phyloP scores from a whole-genome alignment of 495 filamentous ascomycete species.

The Apiosordaria backusii region DNA sequence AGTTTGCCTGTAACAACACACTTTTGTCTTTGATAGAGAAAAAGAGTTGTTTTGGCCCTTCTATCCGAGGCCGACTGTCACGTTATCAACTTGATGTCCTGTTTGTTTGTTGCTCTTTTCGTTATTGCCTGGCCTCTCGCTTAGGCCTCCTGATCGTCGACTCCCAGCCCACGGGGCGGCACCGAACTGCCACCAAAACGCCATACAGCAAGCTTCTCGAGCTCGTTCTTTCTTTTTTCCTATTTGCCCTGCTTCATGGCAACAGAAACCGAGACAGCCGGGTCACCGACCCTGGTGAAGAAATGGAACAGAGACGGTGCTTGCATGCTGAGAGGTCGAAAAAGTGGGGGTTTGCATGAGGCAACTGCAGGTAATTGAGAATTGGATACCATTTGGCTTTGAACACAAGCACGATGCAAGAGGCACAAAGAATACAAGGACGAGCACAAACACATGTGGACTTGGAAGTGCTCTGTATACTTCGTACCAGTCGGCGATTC shows the following conservation, averaged over 20 bases:
- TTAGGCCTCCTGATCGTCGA: not conserved
- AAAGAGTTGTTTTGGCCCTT: not conserved
- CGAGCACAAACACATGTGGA: not conserved
- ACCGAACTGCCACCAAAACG: not conserved
- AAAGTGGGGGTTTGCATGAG: conserved; percentile 25
- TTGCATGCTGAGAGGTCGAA: conserved; percentile 15
- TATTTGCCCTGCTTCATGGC: conserved; percentile 12
- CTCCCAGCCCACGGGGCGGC: not conserved
- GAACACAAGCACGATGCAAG: conserved; percentile 6
- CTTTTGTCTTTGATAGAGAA: not conserved
- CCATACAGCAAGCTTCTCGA: conserved; percentile 12
- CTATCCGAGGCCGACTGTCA: not conserved
- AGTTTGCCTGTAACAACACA: too few relatives aligned
- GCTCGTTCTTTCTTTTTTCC: conserved; percentile 18
- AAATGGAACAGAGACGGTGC: conserved; percentile 11
- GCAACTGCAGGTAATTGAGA: conserved; percentile 31
- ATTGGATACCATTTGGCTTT: conserved; percentile 4
- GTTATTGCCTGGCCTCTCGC: conserved; percentile 12
- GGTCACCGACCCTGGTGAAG: conserved; percentile 19
- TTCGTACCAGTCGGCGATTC: not conserved
- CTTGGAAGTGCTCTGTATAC: not conserved
- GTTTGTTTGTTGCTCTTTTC: conserved; percentile 22
- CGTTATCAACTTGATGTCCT: not conserved
- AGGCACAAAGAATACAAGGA: not conserved
- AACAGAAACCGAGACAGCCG: conserved; percentile 23